phyloP scores from a whole-genome alignment of 2,329 filamentous ascomycete genomes.

The Cadophora malorum region DNA sequence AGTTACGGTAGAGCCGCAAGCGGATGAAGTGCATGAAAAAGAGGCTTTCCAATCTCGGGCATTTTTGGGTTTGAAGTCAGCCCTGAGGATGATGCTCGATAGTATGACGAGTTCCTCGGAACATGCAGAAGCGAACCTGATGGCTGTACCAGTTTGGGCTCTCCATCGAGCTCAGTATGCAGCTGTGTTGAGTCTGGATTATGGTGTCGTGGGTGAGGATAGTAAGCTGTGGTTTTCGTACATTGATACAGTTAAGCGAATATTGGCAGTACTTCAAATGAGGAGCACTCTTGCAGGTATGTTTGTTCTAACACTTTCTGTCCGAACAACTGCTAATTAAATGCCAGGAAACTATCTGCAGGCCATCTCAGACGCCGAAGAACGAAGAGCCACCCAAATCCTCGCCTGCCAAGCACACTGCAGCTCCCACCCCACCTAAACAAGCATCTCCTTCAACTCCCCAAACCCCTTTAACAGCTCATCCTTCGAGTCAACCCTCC shows the following conservation, averaged over 20 bases:
- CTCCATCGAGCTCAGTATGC: conserved; percentile 19
- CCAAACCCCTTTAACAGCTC: conserved; percentile 32
- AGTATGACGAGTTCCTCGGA: not conserved
- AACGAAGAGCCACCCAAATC: not conserved
- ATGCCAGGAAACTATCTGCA: conserved; percentile 16
- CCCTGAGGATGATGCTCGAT: conserved; percentile 8
- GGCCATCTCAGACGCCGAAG: conserved; percentile 20
- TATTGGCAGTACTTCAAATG: conserved; percentile 23
- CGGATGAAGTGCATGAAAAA: not conserved
- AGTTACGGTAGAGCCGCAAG: conserved; percentile 1
- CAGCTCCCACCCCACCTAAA: not conserved
- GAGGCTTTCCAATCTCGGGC: conserved; percentile 1
- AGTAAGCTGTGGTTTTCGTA: conserved; percentile 27
- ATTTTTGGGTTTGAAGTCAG: not conserved
- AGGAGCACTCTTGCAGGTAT: conserved; percentile 13
- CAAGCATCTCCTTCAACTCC: conserved; percentile 28
- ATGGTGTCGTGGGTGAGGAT: conserved; percentile 29
- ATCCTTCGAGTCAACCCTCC: conserved; percentile 24
- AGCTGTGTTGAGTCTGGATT: conserved; percentile 21
- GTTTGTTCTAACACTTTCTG: not conserved
- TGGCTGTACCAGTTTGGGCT: conserved; percentile 1
- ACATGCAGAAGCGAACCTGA: not conserved
- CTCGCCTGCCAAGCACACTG: not conserved
- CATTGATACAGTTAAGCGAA: conserved; percentile 26
- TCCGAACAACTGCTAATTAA: not conserved